Evolutionary conservation across 2,329 filamentous ascomycete species (phyloP), one percentile per base, ranked within the genome.

Genomic region (Aspergillus sp.): DNA sequence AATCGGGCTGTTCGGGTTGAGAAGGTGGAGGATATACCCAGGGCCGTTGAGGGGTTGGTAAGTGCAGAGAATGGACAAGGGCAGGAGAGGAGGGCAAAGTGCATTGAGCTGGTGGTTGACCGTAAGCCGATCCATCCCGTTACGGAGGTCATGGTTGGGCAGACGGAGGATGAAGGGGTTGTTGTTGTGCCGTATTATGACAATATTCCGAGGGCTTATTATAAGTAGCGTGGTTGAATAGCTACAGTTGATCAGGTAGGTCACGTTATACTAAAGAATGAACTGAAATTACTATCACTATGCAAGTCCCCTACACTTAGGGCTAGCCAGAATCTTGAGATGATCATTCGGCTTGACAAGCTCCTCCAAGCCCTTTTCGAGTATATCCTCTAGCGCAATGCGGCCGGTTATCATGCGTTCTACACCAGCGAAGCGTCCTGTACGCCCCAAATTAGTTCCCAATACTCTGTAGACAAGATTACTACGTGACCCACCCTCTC

Each of bases 131-230:
- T 73, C 23, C 67, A 70, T 62, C 67, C 66, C 9, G 56, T 66
- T 17, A 69, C 66, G 31, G 77, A 75, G 62, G 68, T 68, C 0
- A 82, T 82, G 80, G 77, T 82, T n/a, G 77, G 77, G 2, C 69
- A 72, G 62, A 80, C 77, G 4, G 71, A 76, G 13, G 77, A 81
- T 68, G 71, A 72, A 50, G 71, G 80, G 64, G 74, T 77, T 38
- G 80, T 82, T 61, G 80, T 82, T 28, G 79, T 83, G 57, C 80
- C 80, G 3, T 82, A 82, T 64, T 82, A 82, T 66, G 79, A 82
- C 57, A 82, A 82, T 64, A 69, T 82, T 25, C 80, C 79, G 0
- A 67, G 77, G 53, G 55, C 64, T 19, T 58, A 63, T 30, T 69
- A 70, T 49, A 66, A 66, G 47, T 28, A 17, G n/a, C 25, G 23